Base-by-base conservation (phyloP, 257 asterid genomes). In the Coffea eugenioides region DNA sequence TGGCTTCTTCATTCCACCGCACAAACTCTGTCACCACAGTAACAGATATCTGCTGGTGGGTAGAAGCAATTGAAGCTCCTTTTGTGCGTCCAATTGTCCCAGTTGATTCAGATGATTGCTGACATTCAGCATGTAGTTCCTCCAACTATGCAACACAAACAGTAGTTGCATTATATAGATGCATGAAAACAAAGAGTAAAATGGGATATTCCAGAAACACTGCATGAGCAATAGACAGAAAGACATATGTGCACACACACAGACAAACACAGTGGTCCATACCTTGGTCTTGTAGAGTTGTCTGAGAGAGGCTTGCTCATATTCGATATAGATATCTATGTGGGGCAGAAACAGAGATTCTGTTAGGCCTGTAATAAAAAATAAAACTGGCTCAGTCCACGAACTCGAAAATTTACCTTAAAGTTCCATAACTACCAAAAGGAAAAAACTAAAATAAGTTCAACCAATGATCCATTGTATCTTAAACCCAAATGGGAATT, bases 1-100 rank as follows among this genome's bases (percentile, higher is more conserved):
- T 84, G 80, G 99, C 98, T 89, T 96, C 99, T 86, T 96, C 99
- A 74, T 96, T 96, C 99, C 99, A 96, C 64, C 97, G 96, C 74
- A 92, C 97, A 84, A 93, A 94, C 91, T 96, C 98, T 16, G 99
- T 91, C 86, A 94, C 99, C 72, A 87, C 97, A 49, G 99, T 90
- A 80, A 96, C 97, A 36, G 98, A 96, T 85, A 96, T 93, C 87
- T 96, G 97, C 85, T 89, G 97, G 89, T 85, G 94, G 66, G 93
- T 89, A 75, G 97, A 93, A 85, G 96, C 83, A 67, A 94, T 72
- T 82, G 97, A 86, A 82, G 98, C 96, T 83, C 99, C 99, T 88
- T 88, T 96, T 27, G 99, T 89, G 82, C 99, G 97, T 62, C 99
- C 98, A 70, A 96, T 93, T 77, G 97, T 91, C 83, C 99, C 98